Evolutionary conservation across 2,329 filamentous ascomycete genomes (phyloP).

Genomic region (Geoglossum cookeanum): DNA sequence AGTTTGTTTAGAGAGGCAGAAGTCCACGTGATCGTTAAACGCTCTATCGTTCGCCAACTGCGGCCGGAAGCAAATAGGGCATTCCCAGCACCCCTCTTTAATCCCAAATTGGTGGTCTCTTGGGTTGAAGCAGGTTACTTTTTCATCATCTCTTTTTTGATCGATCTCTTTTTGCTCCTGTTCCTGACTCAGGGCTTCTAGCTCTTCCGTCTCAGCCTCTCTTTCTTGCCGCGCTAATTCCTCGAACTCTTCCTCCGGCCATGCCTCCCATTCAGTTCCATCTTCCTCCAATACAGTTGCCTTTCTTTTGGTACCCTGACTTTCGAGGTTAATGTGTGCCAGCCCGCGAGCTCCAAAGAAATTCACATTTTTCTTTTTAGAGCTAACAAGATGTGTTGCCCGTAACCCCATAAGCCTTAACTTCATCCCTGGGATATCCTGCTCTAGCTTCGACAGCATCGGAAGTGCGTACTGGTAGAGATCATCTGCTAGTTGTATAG

Average conservation of each 20-base stretch:
- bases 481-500: constrained; percentile 57
- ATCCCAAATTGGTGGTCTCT: constrained; percentile 3
- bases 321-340: constrained; percentile 9
- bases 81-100: constrained; percentile 49
- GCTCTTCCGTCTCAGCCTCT: constrained; percentile 39
- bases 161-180: constrained; percentile 7
- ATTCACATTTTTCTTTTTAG: constrained; percentile 58
- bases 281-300: constrained; percentile 22
- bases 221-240: constrained; percentile 38
- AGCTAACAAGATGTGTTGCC: constrained; percentile 72
- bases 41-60: constrained; percentile 53
- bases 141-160: constrained; percentile 23
- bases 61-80: constrained; percentile 67
- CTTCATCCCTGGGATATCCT: constrained; percentile 61
- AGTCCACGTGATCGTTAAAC: constrained; percentile 87
- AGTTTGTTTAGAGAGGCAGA: constrained; percentile 67
- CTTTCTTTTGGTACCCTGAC: constrained; percentile 15
- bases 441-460: constrained; percentile 67
- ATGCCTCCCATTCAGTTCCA: constrained; percentile 42
- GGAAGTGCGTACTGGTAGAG: constrained; percentile 65
- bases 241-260: constrained; percentile 48
- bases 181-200: constrained; percentile 40
- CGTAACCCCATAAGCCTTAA: constrained; percentile 74
- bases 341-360: constrained; percentile 56
- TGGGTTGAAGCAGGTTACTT: constrained; percentile 26